phyloP scores from a whole-genome alignment of 2,329 filamentous ascomycete species.

The Cylindrodendrum hubeiense region DNA sequence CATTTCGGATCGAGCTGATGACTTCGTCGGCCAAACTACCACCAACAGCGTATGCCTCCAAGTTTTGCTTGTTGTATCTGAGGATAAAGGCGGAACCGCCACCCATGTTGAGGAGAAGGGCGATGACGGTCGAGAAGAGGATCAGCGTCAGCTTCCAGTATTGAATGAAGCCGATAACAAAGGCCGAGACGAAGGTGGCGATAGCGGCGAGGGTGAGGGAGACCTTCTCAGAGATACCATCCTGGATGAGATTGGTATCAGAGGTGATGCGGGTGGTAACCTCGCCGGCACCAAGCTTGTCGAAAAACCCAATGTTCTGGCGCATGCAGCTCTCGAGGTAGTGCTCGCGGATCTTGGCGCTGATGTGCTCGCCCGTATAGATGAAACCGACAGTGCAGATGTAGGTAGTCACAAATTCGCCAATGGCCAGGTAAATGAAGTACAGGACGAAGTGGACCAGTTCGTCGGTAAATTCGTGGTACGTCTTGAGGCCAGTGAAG shows the following conservation, averaged over 20 bases:
- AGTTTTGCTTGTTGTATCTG: conserved; percentile 82
- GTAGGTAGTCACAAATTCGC: conserved; percentile 82
- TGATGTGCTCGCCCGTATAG: conserved; percentile 84
- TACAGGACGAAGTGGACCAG: conserved; percentile 79
- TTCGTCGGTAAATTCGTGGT: conserved; percentile 68
- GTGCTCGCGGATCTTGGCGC: conserved; percentile 81
- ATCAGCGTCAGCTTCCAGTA: conserved; percentile 96
- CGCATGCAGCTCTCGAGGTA: conserved; percentile 88
- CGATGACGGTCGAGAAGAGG: conserved; percentile 82
- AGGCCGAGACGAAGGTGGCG: conserved; percentile 88
- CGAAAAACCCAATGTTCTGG: conserved; percentile 94
- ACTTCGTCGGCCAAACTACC: conserved; percentile 95
- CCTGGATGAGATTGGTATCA: conserved; percentile 93
- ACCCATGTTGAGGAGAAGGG: conserved; percentile 83
- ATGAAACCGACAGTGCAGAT: conserved; percentile 90
- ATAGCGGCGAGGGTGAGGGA: conserved; percentile 80
- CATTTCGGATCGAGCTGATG: conserved; percentile 91
- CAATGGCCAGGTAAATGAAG: conserved; percentile 87
- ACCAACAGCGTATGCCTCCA: conserved; percentile 85
- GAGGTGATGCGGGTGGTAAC: conserved; percentile 95
- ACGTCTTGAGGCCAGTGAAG: conserved; percentile 60
- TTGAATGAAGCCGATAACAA: conserved; percentile 89
- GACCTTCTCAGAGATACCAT: conserved; percentile 93
- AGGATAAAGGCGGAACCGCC: conserved; percentile 80
- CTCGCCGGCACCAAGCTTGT: conserved; percentile 92